Percentiles rank a stretch among this genome's conserved stretches.
phyloP scores from a whole-genome alignment of 305 asterid species.

The Fraxinus latifolia region DNA sequence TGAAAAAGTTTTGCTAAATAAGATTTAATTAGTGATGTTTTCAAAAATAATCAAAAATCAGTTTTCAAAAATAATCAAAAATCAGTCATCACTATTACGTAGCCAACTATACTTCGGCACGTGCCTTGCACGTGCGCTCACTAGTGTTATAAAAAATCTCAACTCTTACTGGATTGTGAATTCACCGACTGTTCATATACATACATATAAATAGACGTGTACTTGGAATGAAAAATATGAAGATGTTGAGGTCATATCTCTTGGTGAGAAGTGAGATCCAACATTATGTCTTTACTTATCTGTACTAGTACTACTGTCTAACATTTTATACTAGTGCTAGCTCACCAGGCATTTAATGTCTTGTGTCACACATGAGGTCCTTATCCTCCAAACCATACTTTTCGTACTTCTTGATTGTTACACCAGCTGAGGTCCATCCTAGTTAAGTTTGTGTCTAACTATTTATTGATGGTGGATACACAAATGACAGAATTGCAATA shows the following conservation, averaged over 20 bases:
- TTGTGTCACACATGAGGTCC: background rate
- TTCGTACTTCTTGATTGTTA: background rate
- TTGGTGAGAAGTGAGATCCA: background rate
- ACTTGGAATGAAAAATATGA: background rate
- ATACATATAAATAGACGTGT: background rate
- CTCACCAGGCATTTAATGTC: background rate
- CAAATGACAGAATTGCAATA: background rate
- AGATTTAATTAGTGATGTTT: no score
- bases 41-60: no score
- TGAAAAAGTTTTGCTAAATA: no score
- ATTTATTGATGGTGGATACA: background rate
- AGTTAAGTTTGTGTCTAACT: background rate
- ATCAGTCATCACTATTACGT: no score
- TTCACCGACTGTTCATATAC: background rate
- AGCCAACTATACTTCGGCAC: no score
- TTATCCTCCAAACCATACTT: conserved; percentile 4
- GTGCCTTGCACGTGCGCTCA: no score
- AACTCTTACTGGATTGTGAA: background rate
- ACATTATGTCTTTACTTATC: background rate
- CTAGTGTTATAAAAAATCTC: background rate
- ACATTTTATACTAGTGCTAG: background rate
- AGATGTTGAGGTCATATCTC: background rate
- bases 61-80: no score
- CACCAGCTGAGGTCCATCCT: background rate
- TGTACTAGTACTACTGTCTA: background rate